Evolutionary conservation across 108 stramenopile genomes (phyloP).

Genomic region (Skeletonema costatum): DNA sequence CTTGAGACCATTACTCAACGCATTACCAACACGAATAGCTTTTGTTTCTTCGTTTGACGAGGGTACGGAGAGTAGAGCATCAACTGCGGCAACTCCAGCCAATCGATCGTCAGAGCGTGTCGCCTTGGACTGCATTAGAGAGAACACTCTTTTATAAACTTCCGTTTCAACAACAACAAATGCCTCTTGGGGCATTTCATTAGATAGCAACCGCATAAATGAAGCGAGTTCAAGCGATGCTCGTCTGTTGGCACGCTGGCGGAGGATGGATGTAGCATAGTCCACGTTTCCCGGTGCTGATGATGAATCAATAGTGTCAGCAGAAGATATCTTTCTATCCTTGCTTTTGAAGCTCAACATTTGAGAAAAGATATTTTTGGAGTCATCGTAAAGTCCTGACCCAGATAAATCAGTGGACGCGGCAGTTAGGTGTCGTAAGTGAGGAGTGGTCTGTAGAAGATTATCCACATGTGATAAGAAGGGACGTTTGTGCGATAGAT

Average conservation of each 20-base stretch:
- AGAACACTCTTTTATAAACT: constrained; percentile 77
- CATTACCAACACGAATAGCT: constrained; percentile 92
- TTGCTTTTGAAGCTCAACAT: constrained; percentile 1
- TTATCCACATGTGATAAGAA: constrained; percentile 63
- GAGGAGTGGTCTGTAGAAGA: constrained; percentile 73
- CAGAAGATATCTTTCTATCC: neutral
- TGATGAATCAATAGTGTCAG: neutral
- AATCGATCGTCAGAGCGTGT: constrained; percentile 56
- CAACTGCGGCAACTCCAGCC: constrained; percentile 84
- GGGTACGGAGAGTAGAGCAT: constrained; percentile 78
- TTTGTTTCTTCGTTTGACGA: constrained; percentile 90
- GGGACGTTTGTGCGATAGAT: constrained; percentile 1
- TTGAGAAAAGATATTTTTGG: constrained; percentile 25
- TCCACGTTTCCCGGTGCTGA: constrained; percentile 28
- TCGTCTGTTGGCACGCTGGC: constrained; percentile 68
- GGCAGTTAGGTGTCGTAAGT: constrained; percentile 70
- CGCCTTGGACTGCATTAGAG: constrained; percentile 68
- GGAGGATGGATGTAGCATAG: constrained; percentile 53
- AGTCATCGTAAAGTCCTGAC: constrained; percentile 25
- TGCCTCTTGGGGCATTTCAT: constrained; percentile 87
- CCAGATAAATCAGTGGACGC: constrained; percentile 80
- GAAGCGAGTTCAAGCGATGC: constrained; percentile 79
- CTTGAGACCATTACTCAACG: constrained; percentile 75
- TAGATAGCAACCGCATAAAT: constrained; percentile 67
- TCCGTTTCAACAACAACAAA: constrained; percentile 80